phyloP scores from a whole-genome alignment of 176 grass and related monocot genomes.

The Aegilops umbellulata region DNA sequence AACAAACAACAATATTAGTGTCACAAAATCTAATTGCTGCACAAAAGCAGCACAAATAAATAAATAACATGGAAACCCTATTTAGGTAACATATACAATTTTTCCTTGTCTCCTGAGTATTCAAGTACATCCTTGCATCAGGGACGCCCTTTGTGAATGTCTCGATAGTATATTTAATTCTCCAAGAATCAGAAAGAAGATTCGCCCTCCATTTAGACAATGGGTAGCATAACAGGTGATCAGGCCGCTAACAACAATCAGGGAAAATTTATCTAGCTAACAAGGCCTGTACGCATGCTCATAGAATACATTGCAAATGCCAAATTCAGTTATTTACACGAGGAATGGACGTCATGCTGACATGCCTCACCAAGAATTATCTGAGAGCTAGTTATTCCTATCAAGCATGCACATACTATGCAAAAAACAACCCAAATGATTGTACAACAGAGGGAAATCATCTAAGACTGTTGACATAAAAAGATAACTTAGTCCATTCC shows the following conservation, averaged over 20 bases:
- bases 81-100: constrained; percentile 46
- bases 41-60: background rate
- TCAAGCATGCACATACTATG: too few species aligned
- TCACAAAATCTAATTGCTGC: background rate
- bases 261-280: too few species aligned
- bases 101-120: constrained; percentile 76
- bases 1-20: background rate
- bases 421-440: too few species aligned
- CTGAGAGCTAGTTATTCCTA: too few species aligned
- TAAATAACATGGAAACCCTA: background rate
- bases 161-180: constrained; percentile 72
- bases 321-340: too few species aligned
- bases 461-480: too few species aligned
- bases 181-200: constrained; percentile 72
- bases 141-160: constrained; percentile 67
- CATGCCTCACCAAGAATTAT: too few species aligned
- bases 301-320: too few species aligned
- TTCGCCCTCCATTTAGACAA: constrained; percentile 65
- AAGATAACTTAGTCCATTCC: too few species aligned
- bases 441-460: too few species aligned
- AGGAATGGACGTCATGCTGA: too few species aligned
- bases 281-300: too few species aligned
- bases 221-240: background rate
- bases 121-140: constrained; percentile 84
- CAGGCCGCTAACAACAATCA: background rate